Base-by-base conservation (phyloP, 768 basidiomycete genomes). In the Termitomyces sp. region DNA sequence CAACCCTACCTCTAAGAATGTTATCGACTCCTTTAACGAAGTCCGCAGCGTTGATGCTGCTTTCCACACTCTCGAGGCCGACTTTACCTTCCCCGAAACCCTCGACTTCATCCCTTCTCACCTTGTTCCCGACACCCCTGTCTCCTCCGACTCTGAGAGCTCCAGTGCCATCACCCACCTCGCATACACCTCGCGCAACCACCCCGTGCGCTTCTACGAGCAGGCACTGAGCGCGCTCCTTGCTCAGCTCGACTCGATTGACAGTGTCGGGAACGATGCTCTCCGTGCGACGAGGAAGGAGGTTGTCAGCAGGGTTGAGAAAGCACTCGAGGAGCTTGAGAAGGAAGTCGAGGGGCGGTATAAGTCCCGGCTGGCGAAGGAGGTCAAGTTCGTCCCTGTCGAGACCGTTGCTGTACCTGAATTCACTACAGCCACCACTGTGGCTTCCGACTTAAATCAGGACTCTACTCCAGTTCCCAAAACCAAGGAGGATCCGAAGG, bases 161-260 rank as follows among this genome's bases (percentile, higher is more conserved):
- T 60, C 67, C 3, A 51, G 49, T 16, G 56, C 61, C 4, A 67
- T 66, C n/a, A 65, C 69, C 7, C 70, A 70, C 37, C 78, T 91
- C 10, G 74, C 81, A 4, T 88, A 79, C 73, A 82, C 81, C 27
- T 62, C 79, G 10, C 69, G 66, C 46, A 90, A 89, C 66, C 78
- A 80, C 27, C 78, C 82, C 0, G 70, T 89, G 39, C 83, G 83
- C 54, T 78, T 75, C 59, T 84, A 86, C 68, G 81, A 85, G 61
- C 78, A 88, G 61, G 76, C 79, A 19, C 70, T 89, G n/a, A 75
- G 75, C 50, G 70, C 74, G 40, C 73, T 91, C 25, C 69, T 91
- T 19, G 63, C 73, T 11, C 72, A 76, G 58, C 73, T 89, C 25
- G 88, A 90, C 62, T 76, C 73, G 0, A 74, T 90, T 28, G 77